Percentiles rank a stretch among this genome's conserved stretches.
Conservation (phyloP, 1,284 basidiomycete species). For the Golubevia pallescens region DNA sequence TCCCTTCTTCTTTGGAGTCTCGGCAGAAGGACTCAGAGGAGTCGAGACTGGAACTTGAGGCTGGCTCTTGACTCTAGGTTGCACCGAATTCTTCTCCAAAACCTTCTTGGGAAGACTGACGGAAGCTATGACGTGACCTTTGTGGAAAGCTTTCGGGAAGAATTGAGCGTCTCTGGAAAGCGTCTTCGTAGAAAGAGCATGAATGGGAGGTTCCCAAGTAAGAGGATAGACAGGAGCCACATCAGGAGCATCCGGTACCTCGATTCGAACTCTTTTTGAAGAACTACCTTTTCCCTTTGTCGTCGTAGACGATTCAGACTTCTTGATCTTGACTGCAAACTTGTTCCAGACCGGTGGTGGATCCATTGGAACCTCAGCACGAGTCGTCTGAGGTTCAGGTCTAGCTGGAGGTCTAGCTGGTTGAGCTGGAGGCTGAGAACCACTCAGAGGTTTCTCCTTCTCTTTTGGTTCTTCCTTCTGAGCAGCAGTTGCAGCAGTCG, state of each 20-base stretch:
- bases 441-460: too few species aligned
- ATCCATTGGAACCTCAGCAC: constrained; percentile 28
- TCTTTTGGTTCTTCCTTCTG: neutral
- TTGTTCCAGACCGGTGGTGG: constrained; percentile 44
- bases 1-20: too few species aligned
- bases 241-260: constrained; percentile 1
- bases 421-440: too few species aligned
- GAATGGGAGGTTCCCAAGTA: constrained; percentile 47
- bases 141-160: constrained; percentile 44
- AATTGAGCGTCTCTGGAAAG: constrained; percentile 46
- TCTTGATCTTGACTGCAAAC: constrained; percentile 29
- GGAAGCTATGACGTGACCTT: constrained; percentile 33
- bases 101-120: constrained; percentile 28
- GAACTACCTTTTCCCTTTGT: constrained; percentile 19
- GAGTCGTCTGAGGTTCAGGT: constrained; percentile 25
- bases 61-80: too few species aligned
- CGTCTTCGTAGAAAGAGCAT: constrained; percentile 32
- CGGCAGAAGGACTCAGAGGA: too few species aligned
- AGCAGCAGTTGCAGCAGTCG: constrained; percentile 4
- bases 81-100: neutral
- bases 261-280: constrained; percentile 6
- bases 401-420: neutral
- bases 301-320: constrained; percentile 13
- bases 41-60: too few species aligned
- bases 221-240: constrained; percentile 23